These are phyloP conservation scores for Steccherinum ochraceum DNA, from an alignment of 768 basidiomycete species.

Conservation along the genomic window DNA sequence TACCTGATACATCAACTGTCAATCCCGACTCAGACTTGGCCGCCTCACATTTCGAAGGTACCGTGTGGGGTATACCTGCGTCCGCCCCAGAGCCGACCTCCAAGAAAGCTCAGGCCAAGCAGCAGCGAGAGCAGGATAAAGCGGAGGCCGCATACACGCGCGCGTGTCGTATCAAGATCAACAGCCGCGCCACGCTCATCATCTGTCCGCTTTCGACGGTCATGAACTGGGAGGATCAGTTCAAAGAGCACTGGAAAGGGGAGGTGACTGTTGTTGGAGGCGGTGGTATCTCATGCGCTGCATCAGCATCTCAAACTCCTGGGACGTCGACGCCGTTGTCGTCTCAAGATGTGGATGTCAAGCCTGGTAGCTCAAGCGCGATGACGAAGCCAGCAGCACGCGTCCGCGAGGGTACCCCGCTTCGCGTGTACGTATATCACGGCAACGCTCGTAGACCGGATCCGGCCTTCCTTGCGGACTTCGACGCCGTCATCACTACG, in stretches of 20 bases:
- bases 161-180: conserved; percentile 70
- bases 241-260: conserved; percentile 94
- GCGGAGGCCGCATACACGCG: conserved; percentile 64
- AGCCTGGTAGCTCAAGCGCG: conserved; percentile 1
- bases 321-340: conserved; percentile 19
- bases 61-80: conserved; percentile 80
- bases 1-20: conserved; percentile 28
- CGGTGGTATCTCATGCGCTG: conserved; percentile 37
- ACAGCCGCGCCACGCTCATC: conserved; percentile 89
- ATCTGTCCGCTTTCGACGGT: conserved; percentile 96
- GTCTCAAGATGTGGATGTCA: conserved; percentile 8
- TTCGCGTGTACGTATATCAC: conserved; percentile 95
- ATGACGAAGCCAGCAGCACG: conserved; percentile 11
- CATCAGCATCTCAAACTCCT: conserved; percentile 16
- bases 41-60: conserved; percentile 62
- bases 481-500: conserved; percentile 96
- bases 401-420: conserved; percentile 27
- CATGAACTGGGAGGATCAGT: conserved; percentile 98
- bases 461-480: conserved; percentile 81
- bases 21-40: conserved; percentile 30
- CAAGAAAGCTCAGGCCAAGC: conserved; percentile 59
- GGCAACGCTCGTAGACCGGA: conserved; percentile 85
- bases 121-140: conserved; percentile 61
- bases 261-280: conserved; percentile 82
- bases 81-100: conserved; percentile 17